Base-by-base conservation (phyloP, 345 rosid species). In the Raphanus raphanistrum region DNA sequence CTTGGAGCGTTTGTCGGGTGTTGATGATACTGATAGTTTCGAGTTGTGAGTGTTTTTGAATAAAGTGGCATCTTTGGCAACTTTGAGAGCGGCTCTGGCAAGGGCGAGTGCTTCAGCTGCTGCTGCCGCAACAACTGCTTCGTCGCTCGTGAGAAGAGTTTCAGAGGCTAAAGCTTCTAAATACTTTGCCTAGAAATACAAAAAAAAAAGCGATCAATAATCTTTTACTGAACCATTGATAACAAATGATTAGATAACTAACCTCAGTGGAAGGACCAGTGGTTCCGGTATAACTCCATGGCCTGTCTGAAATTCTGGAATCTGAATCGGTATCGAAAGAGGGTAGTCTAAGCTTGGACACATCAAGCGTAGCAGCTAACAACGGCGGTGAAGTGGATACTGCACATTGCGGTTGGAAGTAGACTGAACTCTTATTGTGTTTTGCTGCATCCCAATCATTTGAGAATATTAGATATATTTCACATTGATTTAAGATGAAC, bases 101-200 rank as follows among this genome's bases (percentile, higher is more conserved):
- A 95, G 98, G 80, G 94, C 84, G 66, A 95, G 83, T 25, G 97
- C 99, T 87, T 95, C 98, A 29, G 95, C 90, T 35, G 98, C 92
- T 36, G 95, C 95, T 3, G 98, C 98, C 2, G 86, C 87, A 74
- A 91, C 86, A 63, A 92, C 83, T 66, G 94, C 98, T 76, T 95
- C 99, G 76, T 95, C 96, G 61, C 90, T 80, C 16, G 90, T 83
- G 62, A 91, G 82, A 76, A 92, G 94, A 12, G 88, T 82, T 87
- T 92, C 96, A n/a, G 55, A 48, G 8, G 55, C 55, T 72, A 89
- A 85, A 85, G 87, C 82, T 62, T 92, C 82, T 70, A 82, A 83
- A 36, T 86, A 81, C 65, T 78, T 82, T 57, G 79, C 87, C 99
- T 95, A 38, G 0, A 38, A 9, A 38, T 8, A 38, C 43, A 38